These are phyloP conservation scores for Cicer bijugum DNA, from an alignment of 306 rosid genomes.

Conservation along the genomic window DNA sequence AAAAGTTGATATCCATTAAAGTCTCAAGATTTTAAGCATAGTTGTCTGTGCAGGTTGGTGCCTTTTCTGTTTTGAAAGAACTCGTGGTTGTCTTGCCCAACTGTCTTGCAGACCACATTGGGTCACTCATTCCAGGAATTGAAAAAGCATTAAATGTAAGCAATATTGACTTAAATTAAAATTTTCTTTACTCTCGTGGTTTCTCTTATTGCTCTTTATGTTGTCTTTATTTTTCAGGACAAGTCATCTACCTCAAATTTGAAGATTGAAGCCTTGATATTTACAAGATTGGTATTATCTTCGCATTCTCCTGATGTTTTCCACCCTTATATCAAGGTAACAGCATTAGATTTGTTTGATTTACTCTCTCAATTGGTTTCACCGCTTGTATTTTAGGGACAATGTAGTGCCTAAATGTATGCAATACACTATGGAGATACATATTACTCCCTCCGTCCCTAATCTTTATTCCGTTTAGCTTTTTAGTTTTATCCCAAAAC, in stretches of 20 bases:
- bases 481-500: no score
- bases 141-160: conserved; percentile 93
- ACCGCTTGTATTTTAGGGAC: conserved; percentile 5
- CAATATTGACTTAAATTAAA: conserved; percentile 27
- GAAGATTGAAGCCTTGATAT: conserved; percentile 94
- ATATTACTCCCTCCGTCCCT: neutral
- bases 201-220: conserved; percentile 32
- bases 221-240: conserved; percentile 60
- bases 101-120: conserved; percentile 95
- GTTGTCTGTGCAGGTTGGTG: conserved; percentile 80
- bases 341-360: conserved; percentile 13
- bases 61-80: conserved; percentile 94
- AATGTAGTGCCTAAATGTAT: conserved; percentile 29
- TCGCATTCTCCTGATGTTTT: conserved; percentile 95
- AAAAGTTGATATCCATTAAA: conserved; percentile 34
- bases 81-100: conserved; percentile 98
- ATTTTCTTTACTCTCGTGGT: conserved; percentile 5
- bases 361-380: conserved; percentile 25
- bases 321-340: conserved; percentile 91
- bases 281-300: conserved; percentile 87
- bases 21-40: conserved; percentile 38
- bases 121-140: conserved; percentile 98
- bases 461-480: no score
- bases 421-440: conserved; percentile 3
- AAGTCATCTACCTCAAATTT: conserved; percentile 96